Percentiles rank a stretch among this genome's conserved stretches.
Evolutionary conservation across 2,329 filamentous ascomycete species (phyloP).

Genomic region (Zasmidium citrigriseum): DNA sequence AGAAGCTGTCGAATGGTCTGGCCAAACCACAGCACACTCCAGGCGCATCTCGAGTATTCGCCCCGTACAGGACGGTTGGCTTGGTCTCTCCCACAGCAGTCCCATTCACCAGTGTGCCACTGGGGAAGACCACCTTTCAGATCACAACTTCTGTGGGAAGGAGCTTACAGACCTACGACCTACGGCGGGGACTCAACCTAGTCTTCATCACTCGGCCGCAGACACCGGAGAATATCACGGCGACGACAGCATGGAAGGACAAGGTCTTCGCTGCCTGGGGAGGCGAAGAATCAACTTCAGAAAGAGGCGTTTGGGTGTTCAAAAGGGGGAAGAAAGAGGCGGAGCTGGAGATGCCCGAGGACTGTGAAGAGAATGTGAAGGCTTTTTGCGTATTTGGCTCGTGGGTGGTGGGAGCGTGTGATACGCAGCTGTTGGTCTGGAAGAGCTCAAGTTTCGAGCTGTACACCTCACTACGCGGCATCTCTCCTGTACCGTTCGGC

Average conservation of each 20-base stretch:
- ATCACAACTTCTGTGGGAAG: constrained; percentile 93
- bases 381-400: constrained; percentile 82
- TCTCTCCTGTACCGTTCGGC: constrained; percentile 65
- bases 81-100: constrained; percentile 88
- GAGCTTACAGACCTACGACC: constrained; percentile 91
- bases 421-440: constrained; percentile 83
- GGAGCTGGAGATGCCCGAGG: constrained; percentile 68
- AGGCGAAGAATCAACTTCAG: constrained; percentile 52
- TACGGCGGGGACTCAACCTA: constrained; percentile 84
- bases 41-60: constrained; percentile 75
- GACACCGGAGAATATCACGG: constrained; percentile 82
- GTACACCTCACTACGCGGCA: constrained; percentile 75
- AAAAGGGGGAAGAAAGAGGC: constrained; percentile 84
- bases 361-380: constrained; percentile 69
- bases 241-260: constrained; percentile 84
- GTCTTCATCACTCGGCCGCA: constrained; percentile 92
- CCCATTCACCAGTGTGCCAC: constrained; percentile 83
- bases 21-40: constrained; percentile 25
- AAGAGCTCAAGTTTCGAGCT: constrained; percentile 80
- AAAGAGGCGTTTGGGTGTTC: constrained; percentile 82
- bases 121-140: constrained; percentile 94
- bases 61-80: constrained; percentile 91
- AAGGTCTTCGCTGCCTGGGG: constrained; percentile 90
- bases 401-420: constrained; percentile 82
- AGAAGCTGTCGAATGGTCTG: constrained; percentile 56